phyloP scores from a whole-genome alignment of 208 protist species.

The Leishmania braziliensis region DNA sequence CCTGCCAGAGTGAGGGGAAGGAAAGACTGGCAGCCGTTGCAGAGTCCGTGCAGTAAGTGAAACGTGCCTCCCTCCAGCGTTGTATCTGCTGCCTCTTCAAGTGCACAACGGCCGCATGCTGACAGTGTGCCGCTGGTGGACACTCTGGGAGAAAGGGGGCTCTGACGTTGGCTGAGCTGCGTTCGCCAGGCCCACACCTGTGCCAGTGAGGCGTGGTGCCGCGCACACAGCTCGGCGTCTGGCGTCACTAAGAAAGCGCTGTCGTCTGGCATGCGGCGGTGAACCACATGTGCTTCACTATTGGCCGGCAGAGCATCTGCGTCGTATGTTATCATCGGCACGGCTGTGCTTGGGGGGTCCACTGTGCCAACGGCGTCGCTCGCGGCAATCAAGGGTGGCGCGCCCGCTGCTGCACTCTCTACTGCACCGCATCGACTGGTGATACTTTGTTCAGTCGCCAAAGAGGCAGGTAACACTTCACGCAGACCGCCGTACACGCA shows the following conservation, averaged over 20 bases:
- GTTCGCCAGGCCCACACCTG: slow-evolving; percentile 11
- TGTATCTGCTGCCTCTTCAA: background rate
- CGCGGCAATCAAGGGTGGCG: background rate
- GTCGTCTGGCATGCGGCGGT: background rate
- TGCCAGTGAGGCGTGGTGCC: slow-evolving; percentile 7
- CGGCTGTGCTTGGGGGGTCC: no score
- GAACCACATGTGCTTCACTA: background rate
- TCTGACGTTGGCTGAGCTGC: slow-evolving; percentile 2
- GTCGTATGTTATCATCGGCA: background rate
- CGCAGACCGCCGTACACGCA: slow-evolving; percentile 5
- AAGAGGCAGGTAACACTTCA: background rate
- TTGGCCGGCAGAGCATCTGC: background rate
- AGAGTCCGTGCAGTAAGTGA: background rate
- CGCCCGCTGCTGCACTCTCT: background rate
- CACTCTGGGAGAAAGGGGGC: background rate
- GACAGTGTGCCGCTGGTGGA: background rate
- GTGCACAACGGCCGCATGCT: background rate
- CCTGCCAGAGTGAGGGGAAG: background rate
- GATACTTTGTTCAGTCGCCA: background rate
- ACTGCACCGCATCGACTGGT: background rate
- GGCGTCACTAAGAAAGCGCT: slow-evolving; percentile 4
- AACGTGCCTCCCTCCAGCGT: background rate
- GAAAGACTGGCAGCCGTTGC: background rate
- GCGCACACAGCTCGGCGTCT: slow-evolving; percentile 11
- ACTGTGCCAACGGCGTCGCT: background rate